Evolutionary conservation across 164 flowering plant species (phyloP).

Genomic region (Aristolochia californica): DNA sequence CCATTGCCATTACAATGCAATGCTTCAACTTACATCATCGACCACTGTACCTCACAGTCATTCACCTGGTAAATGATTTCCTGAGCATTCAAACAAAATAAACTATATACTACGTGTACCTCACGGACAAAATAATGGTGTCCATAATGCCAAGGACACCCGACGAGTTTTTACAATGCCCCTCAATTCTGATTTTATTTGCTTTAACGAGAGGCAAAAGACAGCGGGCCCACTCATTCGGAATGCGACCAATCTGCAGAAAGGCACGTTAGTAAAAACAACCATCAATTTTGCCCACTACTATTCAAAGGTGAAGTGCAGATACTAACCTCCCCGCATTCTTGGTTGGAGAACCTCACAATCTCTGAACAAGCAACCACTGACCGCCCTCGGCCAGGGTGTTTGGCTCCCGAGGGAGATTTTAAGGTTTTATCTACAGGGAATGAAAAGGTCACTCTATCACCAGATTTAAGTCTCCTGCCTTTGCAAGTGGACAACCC

Average conservation of each 20-base stretch:
- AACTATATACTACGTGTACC: constrained; percentile 30
- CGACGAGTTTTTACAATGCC: constrained; percentile 61
- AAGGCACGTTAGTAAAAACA: background rate
- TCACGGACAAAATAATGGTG: constrained; percentile 52
- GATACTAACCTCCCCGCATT: constrained; percentile 58
- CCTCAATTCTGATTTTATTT: constrained; percentile 61
- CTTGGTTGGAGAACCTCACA: constrained; percentile 71
- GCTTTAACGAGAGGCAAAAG: constrained; percentile 79
- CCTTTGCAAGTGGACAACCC: constrained; percentile 91
- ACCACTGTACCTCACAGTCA: too few relatives aligned
- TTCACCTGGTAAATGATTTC: too few relatives aligned
- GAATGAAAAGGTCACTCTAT: constrained; percentile 52
- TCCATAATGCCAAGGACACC: constrained; percentile 72
- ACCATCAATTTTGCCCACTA: background rate
- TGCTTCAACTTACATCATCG: too few relatives aligned
- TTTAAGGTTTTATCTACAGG: constrained; percentile 28
- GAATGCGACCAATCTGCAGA: constrained; percentile 88
- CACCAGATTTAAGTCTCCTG: constrained; percentile 57
- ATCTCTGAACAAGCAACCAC: constrained; percentile 65
- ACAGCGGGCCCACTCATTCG: constrained; percentile 94
- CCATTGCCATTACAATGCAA: too few relatives aligned
- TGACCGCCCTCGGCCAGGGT: constrained; percentile 43
- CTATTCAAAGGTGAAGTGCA: background rate
- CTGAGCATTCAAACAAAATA: too few relatives aligned
- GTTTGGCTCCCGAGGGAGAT: constrained; percentile 37